Evolutionary conservation across 2,329 filamentous ascomycete genomes (phyloP).

Genomic region (Venturia carpophila): DNA sequence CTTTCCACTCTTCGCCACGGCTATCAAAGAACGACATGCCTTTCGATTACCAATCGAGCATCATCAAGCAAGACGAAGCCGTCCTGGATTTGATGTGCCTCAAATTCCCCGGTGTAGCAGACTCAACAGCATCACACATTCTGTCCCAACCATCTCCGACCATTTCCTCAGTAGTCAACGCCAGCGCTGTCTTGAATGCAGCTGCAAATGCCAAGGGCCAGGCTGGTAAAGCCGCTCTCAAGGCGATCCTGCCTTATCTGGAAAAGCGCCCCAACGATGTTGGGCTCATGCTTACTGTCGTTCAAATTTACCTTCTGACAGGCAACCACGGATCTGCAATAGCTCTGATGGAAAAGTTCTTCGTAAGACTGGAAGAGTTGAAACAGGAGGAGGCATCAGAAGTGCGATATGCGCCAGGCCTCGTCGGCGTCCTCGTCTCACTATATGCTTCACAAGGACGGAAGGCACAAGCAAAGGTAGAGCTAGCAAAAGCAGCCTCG

Average conservation of each 20-base stretch:
- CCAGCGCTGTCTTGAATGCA: conserved; percentile 58
- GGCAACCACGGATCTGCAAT: conserved; percentile 68
- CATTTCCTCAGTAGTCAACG: conserved; percentile 44
- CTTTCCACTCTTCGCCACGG: conserved; percentile 48
- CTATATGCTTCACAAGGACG: conserved; percentile 72
- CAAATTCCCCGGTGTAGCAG: conserved; percentile 59
- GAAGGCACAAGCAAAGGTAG: conserved; percentile 59
- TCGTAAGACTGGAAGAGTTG: conserved; percentile 61
- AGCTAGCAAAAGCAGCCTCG: conserved; percentile 69
- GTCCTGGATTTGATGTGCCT: conserved; percentile 57
- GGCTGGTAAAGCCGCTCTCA: conserved; percentile 60
- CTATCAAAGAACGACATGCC: conserved; percentile 53
- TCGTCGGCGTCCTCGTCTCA: conserved; percentile 71
- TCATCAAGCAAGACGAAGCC: conserved; percentile 55
- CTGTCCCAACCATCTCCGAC: conserved; percentile 32
- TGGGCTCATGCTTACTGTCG: conserved; percentile 68
- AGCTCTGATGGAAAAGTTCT: conserved; percentile 65
- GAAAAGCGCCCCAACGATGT: conserved; percentile 71
- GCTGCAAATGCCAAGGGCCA: conserved; percentile 62
- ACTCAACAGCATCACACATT: conserved; percentile 44
- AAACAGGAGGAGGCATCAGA: conserved; percentile 51
- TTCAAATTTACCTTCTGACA: conserved; percentile 70
- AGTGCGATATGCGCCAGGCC: conserved; percentile 72
- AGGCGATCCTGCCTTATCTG: conserved; percentile 59
- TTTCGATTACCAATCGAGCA: conserved; percentile 62